Conservation (phyloP, 2,329 filamentous ascomycete species). For the Pseudocercospora musae region DNA sequence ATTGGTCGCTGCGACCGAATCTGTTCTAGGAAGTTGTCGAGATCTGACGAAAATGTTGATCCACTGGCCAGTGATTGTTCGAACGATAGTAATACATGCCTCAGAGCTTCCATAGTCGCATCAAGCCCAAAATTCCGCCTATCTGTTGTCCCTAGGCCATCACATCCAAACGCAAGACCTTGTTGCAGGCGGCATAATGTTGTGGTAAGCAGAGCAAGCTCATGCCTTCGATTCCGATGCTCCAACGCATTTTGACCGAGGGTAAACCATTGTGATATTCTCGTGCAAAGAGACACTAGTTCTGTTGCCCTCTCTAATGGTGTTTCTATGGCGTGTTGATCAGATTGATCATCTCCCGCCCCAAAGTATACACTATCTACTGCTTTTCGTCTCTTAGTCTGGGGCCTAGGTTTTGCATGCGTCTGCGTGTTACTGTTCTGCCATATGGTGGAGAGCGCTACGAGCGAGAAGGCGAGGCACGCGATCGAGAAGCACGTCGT, state of each 20-base stretch:
- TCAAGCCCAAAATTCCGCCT: constrained; percentile 13
- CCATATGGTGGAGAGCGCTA: constrained; percentile 26
- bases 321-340: background rate
- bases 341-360: background rate
- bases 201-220: constrained; percentile 21
- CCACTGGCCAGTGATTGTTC: background rate
- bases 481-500: constrained; percentile 27
- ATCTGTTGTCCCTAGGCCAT: background rate
- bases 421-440: constrained; percentile 7
- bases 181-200: constrained; percentile 25
- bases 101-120: constrained; percentile 9
- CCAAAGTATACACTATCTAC: constrained; percentile 11
- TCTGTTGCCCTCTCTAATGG: background rate
- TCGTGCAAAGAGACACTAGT: constrained; percentile 6
- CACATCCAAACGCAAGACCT: background rate
- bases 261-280: background rate
- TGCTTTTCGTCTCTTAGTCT: constrained; percentile 6
- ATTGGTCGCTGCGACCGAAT: constrained; percentile 22
- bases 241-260: no score
- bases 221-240: background rate
- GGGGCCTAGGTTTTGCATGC: background rate
- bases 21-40: constrained; percentile 17
- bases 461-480: constrained; percentile 26
- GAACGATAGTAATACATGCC: constrained; percentile 4
- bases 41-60: background rate